Evolutionary conservation across 768 basidiomycete species (phyloP).

Genomic region (Mycena albidolilacea): DNA sequence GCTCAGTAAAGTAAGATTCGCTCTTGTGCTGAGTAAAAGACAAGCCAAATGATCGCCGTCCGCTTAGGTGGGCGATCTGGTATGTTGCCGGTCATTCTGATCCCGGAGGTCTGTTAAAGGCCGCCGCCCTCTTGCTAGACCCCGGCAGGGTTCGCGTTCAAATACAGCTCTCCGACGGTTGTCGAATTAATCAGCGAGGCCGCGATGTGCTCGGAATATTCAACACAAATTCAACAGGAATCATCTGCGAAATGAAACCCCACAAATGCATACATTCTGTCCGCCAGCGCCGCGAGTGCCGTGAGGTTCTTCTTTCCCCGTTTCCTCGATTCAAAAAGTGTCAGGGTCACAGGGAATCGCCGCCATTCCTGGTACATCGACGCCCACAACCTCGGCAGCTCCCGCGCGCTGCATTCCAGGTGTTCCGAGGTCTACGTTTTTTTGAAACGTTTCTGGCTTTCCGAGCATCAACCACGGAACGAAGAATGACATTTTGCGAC

Average conservation of each 20-base stretch:
- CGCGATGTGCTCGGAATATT: conserved; percentile 5
- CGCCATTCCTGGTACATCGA: neutral
- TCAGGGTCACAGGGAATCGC: too few relatives aligned
- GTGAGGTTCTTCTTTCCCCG: neutral
- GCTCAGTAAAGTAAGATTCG: neutral
- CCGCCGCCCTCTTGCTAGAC: conserved; percentile 1
- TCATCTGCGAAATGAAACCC: neutral
- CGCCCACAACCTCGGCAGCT: neutral
- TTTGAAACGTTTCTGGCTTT: too few relatives aligned
- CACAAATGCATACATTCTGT: neutral
- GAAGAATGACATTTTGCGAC: too few relatives aligned
- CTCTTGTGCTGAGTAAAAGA: neutral
- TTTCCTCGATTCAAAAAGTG: neutral
- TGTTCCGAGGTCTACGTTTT: too few relatives aligned
- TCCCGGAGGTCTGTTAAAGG: neutral
- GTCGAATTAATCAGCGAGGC: neutral
- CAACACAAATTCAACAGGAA: neutral
- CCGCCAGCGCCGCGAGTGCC: neutral
- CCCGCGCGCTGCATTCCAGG: neutral
- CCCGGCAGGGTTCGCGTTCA: neutral
- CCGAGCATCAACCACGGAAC: too few relatives aligned
- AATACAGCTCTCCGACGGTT: neutral
- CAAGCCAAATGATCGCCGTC: conserved; percentile 6
- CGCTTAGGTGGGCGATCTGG: neutral
- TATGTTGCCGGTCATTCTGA: conserved; percentile 7